phyloP scores from a whole-genome alignment of 2,329 filamentous ascomycete species.

The Aureobasidium mangrovei region DNA sequence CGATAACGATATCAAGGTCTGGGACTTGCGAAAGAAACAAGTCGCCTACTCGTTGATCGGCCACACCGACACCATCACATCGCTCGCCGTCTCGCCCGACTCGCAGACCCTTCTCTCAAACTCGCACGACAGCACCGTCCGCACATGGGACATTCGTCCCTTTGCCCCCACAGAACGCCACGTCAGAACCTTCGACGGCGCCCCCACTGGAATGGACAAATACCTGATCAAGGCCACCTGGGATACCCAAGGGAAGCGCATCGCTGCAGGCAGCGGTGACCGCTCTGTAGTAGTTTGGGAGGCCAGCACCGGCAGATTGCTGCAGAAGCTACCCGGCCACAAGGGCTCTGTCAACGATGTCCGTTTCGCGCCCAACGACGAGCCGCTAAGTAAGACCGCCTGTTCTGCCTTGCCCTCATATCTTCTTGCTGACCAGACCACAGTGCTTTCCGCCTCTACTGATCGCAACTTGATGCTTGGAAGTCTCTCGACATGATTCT shows the following conservation, averaged over 20 bases:
- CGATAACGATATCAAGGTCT: constrained; percentile 94
- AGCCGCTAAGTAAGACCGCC: constrained; percentile 70
- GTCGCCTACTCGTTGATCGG: constrained; percentile 81
- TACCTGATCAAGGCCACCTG: constrained; percentile 86
- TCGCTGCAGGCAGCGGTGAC: constrained; percentile 83
- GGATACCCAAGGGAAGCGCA: constrained; percentile 76
- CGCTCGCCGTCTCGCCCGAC: constrained; percentile 84
- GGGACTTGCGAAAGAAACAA: constrained; percentile 89
- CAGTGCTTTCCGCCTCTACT: constrained; percentile 27
- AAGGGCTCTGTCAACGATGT: constrained; percentile 93
- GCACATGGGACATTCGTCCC: constrained; percentile 92
- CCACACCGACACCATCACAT: constrained; percentile 87
- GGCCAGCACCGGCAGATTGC: constrained; percentile 71
- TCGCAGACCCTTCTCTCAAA: constrained; percentile 84
- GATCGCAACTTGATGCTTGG: constrained; percentile 29
- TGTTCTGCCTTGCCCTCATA: neutral
- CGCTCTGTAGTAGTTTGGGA: constrained; percentile 91
- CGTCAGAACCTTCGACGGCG: constrained; percentile 86
- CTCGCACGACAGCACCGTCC: constrained; percentile 85
- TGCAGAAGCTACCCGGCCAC: constrained; percentile 93
- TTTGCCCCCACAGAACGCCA: constrained; percentile 84
- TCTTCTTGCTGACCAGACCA: neutral
- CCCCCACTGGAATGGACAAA: constrained; percentile 77
- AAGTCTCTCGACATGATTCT: constrained; percentile 9
- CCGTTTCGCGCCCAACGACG: constrained; percentile 74